A percentile compares a stretch with the other conserved stretches of the same genome.
Conservation (phyloP, 2,329 filamentous ascomycete species). For the Ceratocystis harringtonii region DNA sequence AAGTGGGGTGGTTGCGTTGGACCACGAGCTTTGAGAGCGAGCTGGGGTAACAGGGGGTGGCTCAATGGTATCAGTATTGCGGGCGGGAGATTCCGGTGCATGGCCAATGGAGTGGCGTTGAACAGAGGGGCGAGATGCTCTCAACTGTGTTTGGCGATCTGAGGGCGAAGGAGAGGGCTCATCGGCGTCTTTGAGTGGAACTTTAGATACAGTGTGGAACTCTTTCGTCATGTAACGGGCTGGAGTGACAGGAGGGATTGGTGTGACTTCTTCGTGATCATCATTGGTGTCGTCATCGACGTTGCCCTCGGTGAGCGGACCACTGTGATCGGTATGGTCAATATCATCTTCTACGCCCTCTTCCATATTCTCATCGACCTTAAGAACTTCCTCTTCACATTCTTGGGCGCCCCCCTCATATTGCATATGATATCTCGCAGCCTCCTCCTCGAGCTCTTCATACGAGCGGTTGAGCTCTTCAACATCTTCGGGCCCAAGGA, state of each 20-base stretch:
- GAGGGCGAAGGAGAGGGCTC: constrained; percentile 35
- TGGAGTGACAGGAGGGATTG: constrained; percentile 39
- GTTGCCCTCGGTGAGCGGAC: not conserved
- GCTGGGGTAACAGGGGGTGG: constrained; percentile 20
- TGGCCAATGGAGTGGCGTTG: constrained; percentile 13
- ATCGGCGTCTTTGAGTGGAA: constrained; percentile 56
- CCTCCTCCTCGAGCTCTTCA: constrained; percentile 17
- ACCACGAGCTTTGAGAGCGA: constrained; percentile 39
- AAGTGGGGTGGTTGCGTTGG: constrained; percentile 39
- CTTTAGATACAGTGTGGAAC: constrained; percentile 61
- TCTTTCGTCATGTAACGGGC: constrained; percentile 33
- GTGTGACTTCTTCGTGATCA: constrained; percentile 17
- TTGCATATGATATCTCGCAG: constrained; percentile 3
- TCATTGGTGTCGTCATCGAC: not conserved
- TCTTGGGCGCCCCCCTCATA: not conserved
- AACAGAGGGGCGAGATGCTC: constrained; percentile 15
- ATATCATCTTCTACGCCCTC: not conserved
- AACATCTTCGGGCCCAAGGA: constrained; percentile 32
- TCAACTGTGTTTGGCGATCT: constrained; percentile 25
- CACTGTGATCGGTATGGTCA: too few relatives aligned
- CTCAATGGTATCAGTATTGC: constrained; percentile 15
- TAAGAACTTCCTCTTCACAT: constrained; percentile 15
- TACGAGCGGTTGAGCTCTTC: constrained; percentile 23
- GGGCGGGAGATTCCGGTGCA: constrained; percentile 18
- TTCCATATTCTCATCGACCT: not conserved